Conservation (phyloP, 2,329 filamentous ascomycete species). For the Rhexocercosporidium sp. region DNA sequence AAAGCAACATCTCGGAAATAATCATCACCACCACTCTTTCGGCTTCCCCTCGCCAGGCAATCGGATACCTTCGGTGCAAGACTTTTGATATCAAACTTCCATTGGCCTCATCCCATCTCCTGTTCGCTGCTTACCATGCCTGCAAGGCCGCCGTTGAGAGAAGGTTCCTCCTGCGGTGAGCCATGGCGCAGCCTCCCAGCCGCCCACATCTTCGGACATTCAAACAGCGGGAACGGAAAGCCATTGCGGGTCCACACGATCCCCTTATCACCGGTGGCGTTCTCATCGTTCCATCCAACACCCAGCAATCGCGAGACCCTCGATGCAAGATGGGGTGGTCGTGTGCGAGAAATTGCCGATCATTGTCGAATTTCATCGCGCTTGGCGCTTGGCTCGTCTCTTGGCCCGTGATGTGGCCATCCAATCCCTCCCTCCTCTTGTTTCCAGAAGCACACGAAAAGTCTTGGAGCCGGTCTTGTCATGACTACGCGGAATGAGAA, state of each 20-base stretch:
- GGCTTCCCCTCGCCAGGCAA: neutral
- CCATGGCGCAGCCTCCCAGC: neutral
- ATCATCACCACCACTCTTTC: neutral
- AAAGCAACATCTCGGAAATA: neutral
- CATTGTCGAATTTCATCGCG: neutral
- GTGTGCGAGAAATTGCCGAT: neutral
- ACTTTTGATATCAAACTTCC: neutral
- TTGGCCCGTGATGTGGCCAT: slow-evolving; percentile 4
- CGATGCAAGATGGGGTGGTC: neutral
- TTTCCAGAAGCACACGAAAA: neutral
- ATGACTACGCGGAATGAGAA: neutral
- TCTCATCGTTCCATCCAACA: neutral
- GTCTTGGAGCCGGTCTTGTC: neutral
- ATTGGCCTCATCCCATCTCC: neutral
- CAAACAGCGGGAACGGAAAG: neutral
- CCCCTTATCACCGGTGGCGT: neutral
- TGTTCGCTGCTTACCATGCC: neutral
- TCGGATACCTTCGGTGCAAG: slow-evolving; percentile 6
- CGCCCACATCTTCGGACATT: slow-evolving; percentile 7
- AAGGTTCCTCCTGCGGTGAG: neutral
- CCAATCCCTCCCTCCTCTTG: neutral
- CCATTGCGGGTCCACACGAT: neutral
- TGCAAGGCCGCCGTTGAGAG: neutral
- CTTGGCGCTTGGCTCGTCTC: slow-evolving; percentile 6
- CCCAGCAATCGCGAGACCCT: neutral